Conservation (phyloP, 1,284 basidiomycete species). For the Trichosporon asahii region DNA sequence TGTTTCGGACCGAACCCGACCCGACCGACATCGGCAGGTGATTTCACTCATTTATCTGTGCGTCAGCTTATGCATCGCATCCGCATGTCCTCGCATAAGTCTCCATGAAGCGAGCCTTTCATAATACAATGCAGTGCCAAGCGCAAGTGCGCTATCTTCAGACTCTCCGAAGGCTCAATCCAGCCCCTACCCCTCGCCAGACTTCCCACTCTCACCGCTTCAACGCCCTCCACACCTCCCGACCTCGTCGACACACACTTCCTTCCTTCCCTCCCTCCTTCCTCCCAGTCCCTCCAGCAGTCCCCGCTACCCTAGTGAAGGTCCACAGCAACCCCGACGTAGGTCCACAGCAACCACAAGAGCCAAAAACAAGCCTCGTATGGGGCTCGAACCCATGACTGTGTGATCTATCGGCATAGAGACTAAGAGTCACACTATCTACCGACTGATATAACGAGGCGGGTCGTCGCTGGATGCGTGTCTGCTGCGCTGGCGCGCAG, state of each 20-base stretch:
- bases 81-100: no score
- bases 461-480: background rate
- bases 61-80: background rate
- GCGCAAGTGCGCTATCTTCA: background rate
- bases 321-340: background rate
- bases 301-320: no score
- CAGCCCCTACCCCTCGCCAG: no score
- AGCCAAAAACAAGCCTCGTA: background rate
- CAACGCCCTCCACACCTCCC: no score
- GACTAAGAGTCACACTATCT: conserved; percentile 1
- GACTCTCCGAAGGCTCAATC: no score
- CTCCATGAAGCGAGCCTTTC: no score
- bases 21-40: no score
- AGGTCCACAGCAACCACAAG: background rate
- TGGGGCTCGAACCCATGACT: conserved; percentile 6
- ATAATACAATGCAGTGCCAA: background rate
- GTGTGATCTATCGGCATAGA: background rate
- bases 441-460: conserved; percentile 2
- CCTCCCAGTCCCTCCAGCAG: no score
- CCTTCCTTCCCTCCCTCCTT: no score
- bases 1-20: background rate
- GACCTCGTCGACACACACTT: no score
- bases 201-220: no score
- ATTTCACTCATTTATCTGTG: background rate
- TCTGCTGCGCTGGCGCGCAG: background rate